A percentile compares a stretch with the other conserved stretches of the same genome.
Conservation (phyloP, 768 basidiomycete species). For the Pleurotus sapidus region DNA sequence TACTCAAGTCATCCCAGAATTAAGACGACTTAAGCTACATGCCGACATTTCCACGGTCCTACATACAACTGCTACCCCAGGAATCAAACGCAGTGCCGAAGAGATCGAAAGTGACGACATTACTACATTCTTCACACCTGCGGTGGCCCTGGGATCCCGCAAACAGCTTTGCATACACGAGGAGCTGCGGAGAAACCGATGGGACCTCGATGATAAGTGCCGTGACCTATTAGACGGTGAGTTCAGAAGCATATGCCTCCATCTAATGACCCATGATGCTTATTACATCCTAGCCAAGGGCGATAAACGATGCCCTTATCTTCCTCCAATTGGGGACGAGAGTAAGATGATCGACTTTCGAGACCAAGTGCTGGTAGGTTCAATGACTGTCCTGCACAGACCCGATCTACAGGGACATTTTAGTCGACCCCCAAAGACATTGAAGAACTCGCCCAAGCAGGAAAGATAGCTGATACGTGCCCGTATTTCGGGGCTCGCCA, state of each 20-base stretch:
- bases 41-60: slow-evolving; percentile 14
- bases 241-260: slow-evolving; percentile 9
- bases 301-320: slow-evolving; percentile 68
- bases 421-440: slow-evolving; percentile 92
- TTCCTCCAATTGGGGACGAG: slow-evolving; percentile 73
- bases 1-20: slow-evolving; percentile 84
- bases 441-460: slow-evolving; percentile 81
- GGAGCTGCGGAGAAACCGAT: slow-evolving; percentile 53
- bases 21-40: slow-evolving; percentile 63
- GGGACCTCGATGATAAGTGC: slow-evolving; percentile 86
- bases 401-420: neutral
- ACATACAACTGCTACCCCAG: slow-evolving; percentile 3
- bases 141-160: slow-evolving; percentile 86
- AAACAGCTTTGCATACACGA: slow-evolving; percentile 94
- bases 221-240: slow-evolving; percentile 74
- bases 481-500: slow-evolving; percentile 91
- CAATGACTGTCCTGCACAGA: neutral
- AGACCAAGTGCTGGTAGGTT: slow-evolving; percentile 77
- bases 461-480: slow-evolving; percentile 68
- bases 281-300: slow-evolving; percentile 44
- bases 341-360: slow-evolving; percentile 74
- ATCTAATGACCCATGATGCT: neutral
- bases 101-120: slow-evolving; percentile 24
- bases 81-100: slow-evolving; percentile 21
- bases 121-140: slow-evolving; percentile 37